phyloP scores from a whole-genome alignment of 1,139 yeast species.

The Pichiaceae sp. region DNA sequence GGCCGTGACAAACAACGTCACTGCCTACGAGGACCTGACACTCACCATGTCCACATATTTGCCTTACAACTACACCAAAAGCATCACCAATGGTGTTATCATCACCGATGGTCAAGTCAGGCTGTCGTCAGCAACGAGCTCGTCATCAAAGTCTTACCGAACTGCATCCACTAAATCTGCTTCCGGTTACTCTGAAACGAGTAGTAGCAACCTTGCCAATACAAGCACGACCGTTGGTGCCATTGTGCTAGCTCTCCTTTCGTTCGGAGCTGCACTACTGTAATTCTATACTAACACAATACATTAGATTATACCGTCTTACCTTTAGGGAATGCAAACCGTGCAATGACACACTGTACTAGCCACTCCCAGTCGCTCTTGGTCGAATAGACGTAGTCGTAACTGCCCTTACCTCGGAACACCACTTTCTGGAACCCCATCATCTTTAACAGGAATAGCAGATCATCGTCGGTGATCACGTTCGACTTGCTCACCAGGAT shows the following conservation, averaged over 20 bases:
- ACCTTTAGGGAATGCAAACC: not conserved
- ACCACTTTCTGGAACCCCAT: slow-evolving; percentile 1
- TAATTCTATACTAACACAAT: not conserved
- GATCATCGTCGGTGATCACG: not conserved
- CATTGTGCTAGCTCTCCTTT: not conserved
- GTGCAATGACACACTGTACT: slow-evolving; percentile 2
- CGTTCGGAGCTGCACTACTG: not conserved
- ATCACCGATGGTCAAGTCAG: slow-evolving; percentile 11
- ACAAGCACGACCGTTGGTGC: not conserved
- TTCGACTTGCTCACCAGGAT: slow-evolving; percentile 1
- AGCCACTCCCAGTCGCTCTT: slow-evolving; percentile 4
- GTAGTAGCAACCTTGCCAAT: not conserved
- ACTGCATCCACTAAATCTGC: not conserved
- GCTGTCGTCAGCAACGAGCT: not conserved
- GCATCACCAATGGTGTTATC: slow-evolving; percentile 13
- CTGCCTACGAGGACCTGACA: slow-evolving; percentile 22
- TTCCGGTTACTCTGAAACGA: not conserved
- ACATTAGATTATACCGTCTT: not conserved
- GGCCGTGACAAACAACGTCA: slow-evolving; percentile 30
- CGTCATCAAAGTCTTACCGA: not conserved
- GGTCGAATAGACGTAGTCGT: no score
- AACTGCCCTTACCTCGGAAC: no score
- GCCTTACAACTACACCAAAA: slow-evolving; percentile 9
- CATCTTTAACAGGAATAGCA: slow-evolving; percentile 1
- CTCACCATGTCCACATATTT: slow-evolving; percentile 19